phyloP scores from a whole-genome alignment of 108 stramenopile genomes.

The Cyclotella atomus region DNA sequence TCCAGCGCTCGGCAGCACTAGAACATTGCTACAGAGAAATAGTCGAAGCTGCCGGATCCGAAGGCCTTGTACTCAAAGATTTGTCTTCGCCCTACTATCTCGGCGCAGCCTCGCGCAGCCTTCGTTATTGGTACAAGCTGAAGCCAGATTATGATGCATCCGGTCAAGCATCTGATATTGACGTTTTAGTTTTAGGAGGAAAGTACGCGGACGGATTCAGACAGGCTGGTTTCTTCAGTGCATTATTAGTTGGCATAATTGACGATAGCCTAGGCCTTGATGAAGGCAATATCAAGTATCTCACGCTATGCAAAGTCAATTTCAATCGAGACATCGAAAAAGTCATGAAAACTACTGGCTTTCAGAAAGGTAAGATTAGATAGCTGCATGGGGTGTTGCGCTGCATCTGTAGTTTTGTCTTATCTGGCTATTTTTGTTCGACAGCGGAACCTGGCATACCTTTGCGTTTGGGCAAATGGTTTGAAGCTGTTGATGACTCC shows the following conservation, averaged over 20 bases:
- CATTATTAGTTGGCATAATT: slow-evolving; percentile 68
- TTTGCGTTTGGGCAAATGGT: slow-evolving; percentile 69
- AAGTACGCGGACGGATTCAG: slow-evolving; percentile 19
- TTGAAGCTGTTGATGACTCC: slow-evolving; percentile 41
- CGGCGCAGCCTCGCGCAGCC: slow-evolving; percentile 49
- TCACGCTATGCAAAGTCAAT: slow-evolving; percentile 66
- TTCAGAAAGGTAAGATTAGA: slow-evolving; percentile 8
- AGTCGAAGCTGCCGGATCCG: slow-evolving; percentile 67
- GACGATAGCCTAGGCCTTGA: slow-evolving; percentile 51
- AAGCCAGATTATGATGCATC: slow-evolving; percentile 46
- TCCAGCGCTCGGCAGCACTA: slow-evolving; percentile 57
- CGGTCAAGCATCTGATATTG: slow-evolving; percentile 60
- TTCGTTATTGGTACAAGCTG: slow-evolving; percentile 79
- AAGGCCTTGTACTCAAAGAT: slow-evolving; percentile 86
- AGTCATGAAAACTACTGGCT: slow-evolving; percentile 17
- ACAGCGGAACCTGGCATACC: slow-evolving; percentile 39
- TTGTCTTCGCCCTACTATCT: slow-evolving; percentile 73
- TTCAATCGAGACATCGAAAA: slow-evolving; percentile 23
- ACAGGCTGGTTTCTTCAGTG: slow-evolving; percentile 48
- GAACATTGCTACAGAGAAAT: slow-evolving; percentile 66
- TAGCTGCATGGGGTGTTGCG: no score
- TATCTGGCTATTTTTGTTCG: slow-evolving; percentile 40
- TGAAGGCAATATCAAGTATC: slow-evolving; percentile 44
- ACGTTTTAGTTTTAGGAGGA: slow-evolving; percentile 57
- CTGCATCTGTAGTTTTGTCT: no score